These are phyloP conservation scores for Botrytis hyacinthi DNA, from an alignment of 2,329 filamentous ascomycete species.

Conservation along the genomic window DNA sequence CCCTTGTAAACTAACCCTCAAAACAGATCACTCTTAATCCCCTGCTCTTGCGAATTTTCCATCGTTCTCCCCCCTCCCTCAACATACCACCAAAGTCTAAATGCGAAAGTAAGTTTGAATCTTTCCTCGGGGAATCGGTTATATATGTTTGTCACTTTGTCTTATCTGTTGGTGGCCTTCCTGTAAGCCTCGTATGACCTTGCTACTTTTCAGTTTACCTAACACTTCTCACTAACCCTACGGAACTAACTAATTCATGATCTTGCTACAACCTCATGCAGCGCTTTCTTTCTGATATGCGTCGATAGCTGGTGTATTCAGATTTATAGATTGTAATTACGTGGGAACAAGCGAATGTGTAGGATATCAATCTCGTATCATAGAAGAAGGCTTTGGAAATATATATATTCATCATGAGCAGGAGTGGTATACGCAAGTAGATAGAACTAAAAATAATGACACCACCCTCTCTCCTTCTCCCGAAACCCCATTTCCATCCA, in stretches of 20 bases:
- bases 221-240: neutral
- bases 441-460: neutral
- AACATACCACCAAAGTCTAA: rapidly evolving
- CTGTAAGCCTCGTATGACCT: neutral
- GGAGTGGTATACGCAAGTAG: neutral
- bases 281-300: neutral
- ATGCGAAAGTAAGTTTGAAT: neutral
- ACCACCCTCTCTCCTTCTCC: neutral
- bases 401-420: neutral
- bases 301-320: neutral
- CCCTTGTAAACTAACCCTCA: neutral
- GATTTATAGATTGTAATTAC: neutral
- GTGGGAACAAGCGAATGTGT: rapidly evolving
- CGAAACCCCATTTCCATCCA: neutral
- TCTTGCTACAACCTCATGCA: neutral
- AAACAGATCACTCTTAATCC: rapidly evolving
- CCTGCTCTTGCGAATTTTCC: neutral
- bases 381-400: neutral
- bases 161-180: neutral
- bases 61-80: neutral
- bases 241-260: neutral
- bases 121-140: neutral
- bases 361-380: rapidly evolving
- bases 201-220: neutral
- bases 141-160: neutral